Conservation (phyloP, 1,139 yeast species). For the Taphrina sp. region DNA sequence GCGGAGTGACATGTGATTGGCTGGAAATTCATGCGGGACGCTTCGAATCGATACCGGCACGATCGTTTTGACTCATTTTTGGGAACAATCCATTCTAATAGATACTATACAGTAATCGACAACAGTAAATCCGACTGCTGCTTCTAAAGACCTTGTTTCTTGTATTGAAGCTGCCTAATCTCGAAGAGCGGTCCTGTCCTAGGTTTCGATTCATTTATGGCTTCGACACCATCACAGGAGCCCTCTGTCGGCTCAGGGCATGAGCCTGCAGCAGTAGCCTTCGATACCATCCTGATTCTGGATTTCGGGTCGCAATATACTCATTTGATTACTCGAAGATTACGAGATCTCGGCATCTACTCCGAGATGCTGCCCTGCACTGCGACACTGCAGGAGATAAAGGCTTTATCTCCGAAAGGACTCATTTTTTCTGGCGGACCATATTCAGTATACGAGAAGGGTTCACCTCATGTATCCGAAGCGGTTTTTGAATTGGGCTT, state of each 20-base stretch:
- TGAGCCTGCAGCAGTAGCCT: slow-evolving; percentile 38
- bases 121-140: too few relatives aligned
- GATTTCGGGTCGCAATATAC: slow-evolving; percentile 97
- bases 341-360: slow-evolving; percentile 95
- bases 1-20: too few relatives aligned
- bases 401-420: slow-evolving; percentile 91
- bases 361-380: slow-evolving; percentile 99
- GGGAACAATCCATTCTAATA: too few relatives aligned
- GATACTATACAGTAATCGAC: too few relatives aligned
- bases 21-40: too few relatives aligned
- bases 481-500: slow-evolving; percentile 86
- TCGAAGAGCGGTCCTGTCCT: too few relatives aligned
- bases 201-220: too few relatives aligned
- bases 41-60: too few relatives aligned
- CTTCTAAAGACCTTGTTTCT: too few relatives aligned
- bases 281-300: slow-evolving; percentile 91
- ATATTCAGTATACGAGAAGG: slow-evolving; percentile 91
- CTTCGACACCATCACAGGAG: background rate
- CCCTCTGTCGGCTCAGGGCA: slow-evolving; percentile 32
- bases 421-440: slow-evolving; percentile 97
- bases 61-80: too few relatives aligned
- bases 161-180: too few relatives aligned
- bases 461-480: slow-evolving; percentile 96
- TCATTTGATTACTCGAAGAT: slow-evolving; percentile 92
- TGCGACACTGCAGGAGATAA: slow-evolving; percentile 83